A percentile compares a stretch with the other conserved stretches of the same genome.
phyloP scores from a whole-genome alignment of 1,139 yeast genomes.

The Candida tropicalis region DNA sequence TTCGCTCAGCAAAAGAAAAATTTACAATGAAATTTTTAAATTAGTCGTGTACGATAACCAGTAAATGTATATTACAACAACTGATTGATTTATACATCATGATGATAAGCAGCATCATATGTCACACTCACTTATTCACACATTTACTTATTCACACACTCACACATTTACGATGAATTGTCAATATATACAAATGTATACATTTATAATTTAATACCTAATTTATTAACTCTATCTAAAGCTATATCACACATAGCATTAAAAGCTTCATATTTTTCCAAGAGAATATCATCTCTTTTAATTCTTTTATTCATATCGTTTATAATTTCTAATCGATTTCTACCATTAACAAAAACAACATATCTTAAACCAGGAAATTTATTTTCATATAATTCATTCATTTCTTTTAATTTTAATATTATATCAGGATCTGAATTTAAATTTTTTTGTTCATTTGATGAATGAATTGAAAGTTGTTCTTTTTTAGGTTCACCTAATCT shows the following conservation, averaged over 20 bases:
- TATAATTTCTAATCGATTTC: conserved; percentile 68
- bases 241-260: conserved; percentile 92
- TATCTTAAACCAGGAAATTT: conserved; percentile 82
- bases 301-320: conserved; percentile 66
- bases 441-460: conserved; percentile 70
- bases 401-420: conserved; percentile 44
- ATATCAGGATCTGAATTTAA: conserved; percentile 52
- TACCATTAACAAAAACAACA: conserved; percentile 90
- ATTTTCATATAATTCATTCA: conserved; percentile 66
- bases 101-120: neutral
- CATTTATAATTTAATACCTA: conserved; percentile 31
- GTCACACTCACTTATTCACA: no score
- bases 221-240: conserved; percentile 65
- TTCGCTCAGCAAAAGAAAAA: no score
- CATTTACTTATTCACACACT: no score
- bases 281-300: conserved; percentile 46
- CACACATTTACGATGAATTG: no score
- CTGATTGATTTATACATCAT: neutral
- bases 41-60: conserved; percentile 4
- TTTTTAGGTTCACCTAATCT: conserved; percentile 66
- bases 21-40: no score
- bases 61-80: no score
- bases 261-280: conserved; percentile 69
- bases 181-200: no score
- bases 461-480: conserved; percentile 59